Evolutionary conservation across 192 early-diverging fungal genomes (phyloP).

Genomic region (Lunasporangiospora selenospora): DNA sequence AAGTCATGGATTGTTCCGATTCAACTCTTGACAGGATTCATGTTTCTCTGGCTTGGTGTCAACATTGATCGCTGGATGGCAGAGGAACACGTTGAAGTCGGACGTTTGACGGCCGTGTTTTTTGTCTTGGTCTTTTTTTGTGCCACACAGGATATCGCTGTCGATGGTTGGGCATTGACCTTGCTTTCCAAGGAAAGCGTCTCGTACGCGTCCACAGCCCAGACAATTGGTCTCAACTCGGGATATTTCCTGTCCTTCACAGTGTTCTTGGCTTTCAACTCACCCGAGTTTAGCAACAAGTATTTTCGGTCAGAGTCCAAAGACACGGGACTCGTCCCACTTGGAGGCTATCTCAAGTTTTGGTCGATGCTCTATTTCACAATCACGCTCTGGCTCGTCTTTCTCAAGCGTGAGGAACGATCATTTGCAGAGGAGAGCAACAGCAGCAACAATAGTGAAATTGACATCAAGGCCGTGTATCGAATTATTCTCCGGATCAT

Average conservation of each 20-base stretch:
- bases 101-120: conserved; percentile 76
- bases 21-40: conserved; percentile 81
- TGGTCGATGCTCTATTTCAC: conserved; percentile 91
- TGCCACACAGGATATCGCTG: conserved; percentile 90
- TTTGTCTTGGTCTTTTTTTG: conserved; percentile 89
- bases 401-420: conserved; percentile 74
- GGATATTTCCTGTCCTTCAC: conserved; percentile 98
- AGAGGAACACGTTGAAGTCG: conserved; percentile 66
- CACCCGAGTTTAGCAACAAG: conserved; percentile 93
- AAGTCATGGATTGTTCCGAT: conserved; percentile 99
- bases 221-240: conserved; percentile 95
- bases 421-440: conserved; percentile 30
- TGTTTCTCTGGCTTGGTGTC: conserved; percentile 81
- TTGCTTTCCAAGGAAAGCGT: conserved; percentile 91
- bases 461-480: conserved; percentile 79
- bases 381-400: conserved; percentile 81
- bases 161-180: conserved; percentile 94
- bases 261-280: conserved; percentile 96
- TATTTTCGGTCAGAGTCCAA: conserved; percentile 73
- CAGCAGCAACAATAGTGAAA: conserved; percentile 63
- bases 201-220: conserved; percentile 91
- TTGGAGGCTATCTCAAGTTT: conserved; percentile 90
- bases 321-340: conserved; percentile 74
- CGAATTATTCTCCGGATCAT: conserved; percentile 87
- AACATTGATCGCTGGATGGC: conserved; percentile 74